Evolutionary conservation across 441 rosid species (phyloP).

Genomic region (Syzygium malaccense): DNA sequence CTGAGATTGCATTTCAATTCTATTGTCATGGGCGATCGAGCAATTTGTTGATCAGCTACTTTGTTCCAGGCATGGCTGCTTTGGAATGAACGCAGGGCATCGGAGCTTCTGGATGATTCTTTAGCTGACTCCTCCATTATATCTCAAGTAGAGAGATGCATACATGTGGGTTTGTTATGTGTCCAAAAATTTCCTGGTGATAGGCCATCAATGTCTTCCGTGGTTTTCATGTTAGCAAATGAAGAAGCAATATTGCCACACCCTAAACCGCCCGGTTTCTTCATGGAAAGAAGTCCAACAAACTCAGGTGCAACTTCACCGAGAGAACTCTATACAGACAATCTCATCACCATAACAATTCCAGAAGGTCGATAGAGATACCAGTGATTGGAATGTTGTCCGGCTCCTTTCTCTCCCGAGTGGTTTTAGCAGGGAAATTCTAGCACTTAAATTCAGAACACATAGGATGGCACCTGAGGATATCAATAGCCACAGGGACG

Average conservation of each 20-base stretch:
- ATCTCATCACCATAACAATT: neutral
- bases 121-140: neutral
- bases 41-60: neutral
- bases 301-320: neutral
- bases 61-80: constrained; percentile 34
- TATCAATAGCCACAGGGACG: neutral
- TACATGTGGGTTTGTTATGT: neutral
- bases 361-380: neutral
- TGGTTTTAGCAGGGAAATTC: neutral
- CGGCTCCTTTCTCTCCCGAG: neutral
- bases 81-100: neutral
- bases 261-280: constrained; percentile 7
- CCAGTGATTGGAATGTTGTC: neutral
- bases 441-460: neutral
- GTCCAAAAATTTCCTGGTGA: neutral
- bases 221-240: constrained; percentile 1
- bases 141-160: neutral
- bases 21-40: neutral
- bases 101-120: neutral
- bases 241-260: neutral
- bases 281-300: neutral
- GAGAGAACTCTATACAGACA: neutral
- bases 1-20: neutral
- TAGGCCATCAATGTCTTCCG: constrained; percentile 4
- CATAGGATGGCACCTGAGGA: neutral